Base-by-base conservation (phyloP, 2,329 filamentous ascomycete species). In the Sporothrix phasma region DNA sequence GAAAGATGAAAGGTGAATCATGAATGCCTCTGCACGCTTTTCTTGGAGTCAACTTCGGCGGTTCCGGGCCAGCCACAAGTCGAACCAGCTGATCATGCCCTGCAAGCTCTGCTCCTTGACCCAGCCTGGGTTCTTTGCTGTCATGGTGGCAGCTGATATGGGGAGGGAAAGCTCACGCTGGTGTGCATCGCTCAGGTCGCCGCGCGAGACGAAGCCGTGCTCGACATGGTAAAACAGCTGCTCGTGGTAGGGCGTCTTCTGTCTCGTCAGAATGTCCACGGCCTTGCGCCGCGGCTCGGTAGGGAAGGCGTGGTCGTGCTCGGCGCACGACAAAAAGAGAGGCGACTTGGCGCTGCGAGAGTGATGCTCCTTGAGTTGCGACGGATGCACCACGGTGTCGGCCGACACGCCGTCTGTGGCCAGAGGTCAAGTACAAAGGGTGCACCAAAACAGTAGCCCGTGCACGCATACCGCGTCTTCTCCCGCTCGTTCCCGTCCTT, bases 151-250 rank as follows among this genome's bases (percentile, higher is more conserved):
- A 22, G 31, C 17, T 5, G n/a, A 13, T 6, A 3, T 19, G 3
- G 17, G 15, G 24, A 19, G 3, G 11, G 66, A 3, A 11, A 10
- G 67, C 72, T 69, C 62, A 74, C 76, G 69, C 67, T 78, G 70
- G 66, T 78, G 79, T 2, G 73, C 73, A 39, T 79, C 73, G 66
- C 69, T 71, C 1, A 68, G 65, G 29, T 69, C 56, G 49, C 66
- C 65, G 17, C 64, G 67, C 8, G 66, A 60, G 15, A 66, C 66
- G 60, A 66, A 66, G 26, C 67, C 66, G 60, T 69, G 67, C 29
- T 77, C 74, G 17, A 87, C 83, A 43, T 80, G 80, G 26, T 79
- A 79, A 76, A 84, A 89, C 22, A 89, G 74, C 71, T 81, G 84
- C 67, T 87, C 77, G 69, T 89, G 84, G 72, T 84, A 89, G 1